Percentiles rank a stretch among this genome's conserved stretches.
Evolutionary conservation across 805 yeast genomes (phyloP).

Genomic region (Scheffersomyces lignosus): DNA sequence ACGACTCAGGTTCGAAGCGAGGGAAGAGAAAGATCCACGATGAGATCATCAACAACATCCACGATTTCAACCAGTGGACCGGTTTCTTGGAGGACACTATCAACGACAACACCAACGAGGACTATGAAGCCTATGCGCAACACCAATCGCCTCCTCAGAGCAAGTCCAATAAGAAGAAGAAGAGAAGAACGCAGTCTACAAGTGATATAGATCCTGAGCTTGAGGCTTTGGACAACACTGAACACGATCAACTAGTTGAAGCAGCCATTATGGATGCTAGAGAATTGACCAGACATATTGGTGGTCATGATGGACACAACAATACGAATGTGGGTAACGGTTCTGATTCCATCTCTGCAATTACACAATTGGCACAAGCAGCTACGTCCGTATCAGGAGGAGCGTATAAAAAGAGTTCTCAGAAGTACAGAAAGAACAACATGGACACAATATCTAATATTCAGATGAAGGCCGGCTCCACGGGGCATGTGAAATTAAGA

Average conservation of each 20-base stretch:
- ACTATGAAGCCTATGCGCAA: conserved; percentile 4
- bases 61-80: conserved; percentile 56
- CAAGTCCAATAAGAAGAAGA: conserved; percentile 15
- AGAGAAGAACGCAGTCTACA: conserved; percentile 26
- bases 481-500: conserved; percentile 2
- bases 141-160: not conserved
- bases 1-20: conserved; percentile 3
- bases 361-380: conserved; percentile 30
- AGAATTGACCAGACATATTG: conserved; percentile 50
- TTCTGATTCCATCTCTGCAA: conserved; percentile 20
- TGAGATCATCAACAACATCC: conserved; percentile 45
- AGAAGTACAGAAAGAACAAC: too few species aligned
- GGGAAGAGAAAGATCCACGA: conserved; percentile 24
- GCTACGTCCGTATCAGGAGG: conserved; percentile 21
- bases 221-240: conserved; percentile 39
- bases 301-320: conserved; percentile 7
- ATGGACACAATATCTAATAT: too few species aligned
- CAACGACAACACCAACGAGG: conserved; percentile 9
- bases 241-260: conserved; percentile 65
- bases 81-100: conserved; percentile 24
- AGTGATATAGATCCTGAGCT: conserved; percentile 40
- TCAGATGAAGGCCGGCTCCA: conserved; percentile 1
- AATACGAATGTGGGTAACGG: conserved; percentile 7
- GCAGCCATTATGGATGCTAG: conserved; percentile 72
- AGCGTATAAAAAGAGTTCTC: too few species aligned